Evolutionary conservation across 192 early-diverging fungal genomes (phyloP), one percentile per base, ranked within the genome.

Genomic region (Dispira simplex): DNA sequence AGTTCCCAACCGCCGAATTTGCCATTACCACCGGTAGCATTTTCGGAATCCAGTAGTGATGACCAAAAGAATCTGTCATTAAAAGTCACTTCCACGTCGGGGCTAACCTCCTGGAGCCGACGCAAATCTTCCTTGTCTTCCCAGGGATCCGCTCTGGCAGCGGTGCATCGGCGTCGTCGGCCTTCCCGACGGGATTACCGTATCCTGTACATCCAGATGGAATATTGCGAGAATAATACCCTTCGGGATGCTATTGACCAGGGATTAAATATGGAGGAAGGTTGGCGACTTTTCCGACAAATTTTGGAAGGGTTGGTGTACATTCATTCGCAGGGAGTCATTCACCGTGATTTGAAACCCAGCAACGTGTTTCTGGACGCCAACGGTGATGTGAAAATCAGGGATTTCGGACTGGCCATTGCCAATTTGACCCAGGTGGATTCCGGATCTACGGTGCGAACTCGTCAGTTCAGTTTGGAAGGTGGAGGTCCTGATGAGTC

Each of bases 381-480:
- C 47, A 63, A 67, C 0, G 67, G 67, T 32, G 71, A 76, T 14
- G 60, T 76, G 73, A 97, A 94, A 58, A 90, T 99, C 71, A 95
- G 97, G 5, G 97, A 99, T 67, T 99, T 99, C 79, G 97, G 97
- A 2, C 73, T 99, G 57, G 96, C 91, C 0, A 90, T 91, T 46
- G 71, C 74, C 26, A 75, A 62, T 68, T 67, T 70, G 67, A 66
- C 74, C 12, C 70, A 65, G 3, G 71, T 75, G 14, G 68, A 75
- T 58, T 39, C 32, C 6, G 51, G 48, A 13, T 39, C 64, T 0
- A 64, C 62, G 21, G 27, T 14, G 65, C 69, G 48, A 32, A 25
- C 55, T 2, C 55, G 75, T 0, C 66, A 66, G 39, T 25, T 57
- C 4, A 69, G 69, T 62, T 48, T 73, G 28, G 69, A 73, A 28